Base-by-base conservation (phyloP, 352 stramenopile species). In the Phytopythium delawarense region DNA sequence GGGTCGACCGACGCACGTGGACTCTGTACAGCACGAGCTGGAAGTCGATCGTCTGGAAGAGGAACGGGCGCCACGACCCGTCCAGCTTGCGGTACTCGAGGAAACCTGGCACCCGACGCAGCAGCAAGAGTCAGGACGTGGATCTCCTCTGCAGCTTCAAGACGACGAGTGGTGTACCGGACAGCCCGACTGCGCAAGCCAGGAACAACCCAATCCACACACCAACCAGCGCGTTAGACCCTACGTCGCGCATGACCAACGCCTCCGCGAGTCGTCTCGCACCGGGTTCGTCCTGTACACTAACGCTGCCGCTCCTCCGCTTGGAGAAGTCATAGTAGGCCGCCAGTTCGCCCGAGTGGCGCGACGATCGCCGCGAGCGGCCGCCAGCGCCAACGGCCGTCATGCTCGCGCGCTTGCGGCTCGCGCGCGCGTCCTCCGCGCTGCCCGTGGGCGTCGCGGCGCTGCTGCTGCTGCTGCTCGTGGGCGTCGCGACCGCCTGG, bases 61-160 rank as follows among this genome's bases (percentile, higher is more conserved):
- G 74, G 62, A 92, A 90, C 40, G 80, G 75, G 9, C 81, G 77
- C 82, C 82, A 92, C 30, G 76, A 79, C 35, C 82, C 82, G 44
- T 92, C 84, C 25, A 89, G 69, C 57, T 82, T 86, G 49, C 74
- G 70, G 62, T 92, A 90, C 50, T 92, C 83, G 11, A 92, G 67
- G 30, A 92, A 92, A 0, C 83, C 83, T 66, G 48, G 8, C 46
- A 8, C 8, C 35, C 35, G 35, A 11, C 2, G 42, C 8, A 50
- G 9, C 2, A 51, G 18, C 50, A 12, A 30, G n/a, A 7, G 16
- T 52, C 23, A 39, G 5, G 12, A 39, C 7, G 48, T 15, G 12
- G 13, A 25, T 2, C 25, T 3, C 5, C 7, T 18, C 45, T 30
- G 2, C 46, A 35, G 15, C 15, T 6, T 2, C 21, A 11, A 37